Evolutionary conservation across 345 rosid species (phyloP).

Genomic region (Laguncularia racemosa): DNA sequence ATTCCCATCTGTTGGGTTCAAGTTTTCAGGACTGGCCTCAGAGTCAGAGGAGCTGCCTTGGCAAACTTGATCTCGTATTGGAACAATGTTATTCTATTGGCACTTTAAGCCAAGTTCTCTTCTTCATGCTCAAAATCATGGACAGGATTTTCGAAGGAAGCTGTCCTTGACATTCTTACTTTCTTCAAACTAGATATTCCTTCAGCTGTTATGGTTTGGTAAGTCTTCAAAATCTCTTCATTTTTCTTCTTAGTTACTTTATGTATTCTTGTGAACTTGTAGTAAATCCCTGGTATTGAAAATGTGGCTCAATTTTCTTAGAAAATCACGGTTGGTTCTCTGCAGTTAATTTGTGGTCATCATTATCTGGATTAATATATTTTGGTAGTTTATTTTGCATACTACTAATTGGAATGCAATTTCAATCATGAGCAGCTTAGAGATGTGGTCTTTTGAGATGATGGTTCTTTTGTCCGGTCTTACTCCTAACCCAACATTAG

Average conservation of each 20-base stretch:
- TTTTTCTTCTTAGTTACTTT: slow-evolving; percentile 23
- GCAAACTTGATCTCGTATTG: slow-evolving; percentile 32
- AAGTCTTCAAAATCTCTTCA: slow-evolving; percentile 19
- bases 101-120: slow-evolving; percentile 50
- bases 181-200: slow-evolving; percentile 65
- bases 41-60: slow-evolving; percentile 48
- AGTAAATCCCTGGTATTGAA: no score
- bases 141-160: slow-evolving; percentile 73
- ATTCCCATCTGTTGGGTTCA: slow-evolving; percentile 34
- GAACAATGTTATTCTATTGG: slow-evolving; percentile 27
- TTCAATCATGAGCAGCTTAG: slow-evolving; percentile 21
- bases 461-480: slow-evolving; percentile 33
- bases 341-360: no score
- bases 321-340: no score
- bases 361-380: no score
- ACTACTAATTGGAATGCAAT: not conserved
- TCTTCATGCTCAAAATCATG: slow-evolving; percentile 56
- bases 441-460: slow-evolving; percentile 37
- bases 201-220: slow-evolving; percentile 81
- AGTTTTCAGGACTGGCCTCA: slow-evolving; percentile 31
- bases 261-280: not conserved
- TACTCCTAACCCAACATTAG: slow-evolving; percentile 36
- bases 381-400: not conserved
- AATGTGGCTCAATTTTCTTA: no score
- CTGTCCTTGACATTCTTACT: slow-evolving; percentile 25